These are phyloP conservation scores for Kondoa malvinella DNA, from an alignment of 768 basidiomycete genomes.

Conservation along the genomic window DNA sequence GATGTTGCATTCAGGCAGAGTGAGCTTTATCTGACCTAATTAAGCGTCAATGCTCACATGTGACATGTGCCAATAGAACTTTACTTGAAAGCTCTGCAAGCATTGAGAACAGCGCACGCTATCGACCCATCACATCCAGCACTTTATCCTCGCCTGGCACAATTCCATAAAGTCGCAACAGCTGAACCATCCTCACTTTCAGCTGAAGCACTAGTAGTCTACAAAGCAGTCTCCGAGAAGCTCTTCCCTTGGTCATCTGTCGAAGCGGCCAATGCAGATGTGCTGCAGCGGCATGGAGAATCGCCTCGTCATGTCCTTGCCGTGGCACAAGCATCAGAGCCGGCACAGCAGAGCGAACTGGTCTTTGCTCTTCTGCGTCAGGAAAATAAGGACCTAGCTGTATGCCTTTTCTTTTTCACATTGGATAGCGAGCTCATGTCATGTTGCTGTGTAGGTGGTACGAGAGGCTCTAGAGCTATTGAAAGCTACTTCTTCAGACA, in stretches of 20 bases:
- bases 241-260: conserved; percentile 3
- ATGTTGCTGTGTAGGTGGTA: neutral
- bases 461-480: neutral
- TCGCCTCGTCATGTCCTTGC: conserved; percentile 3
- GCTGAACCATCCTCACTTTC: neutral
- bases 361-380: neutral
- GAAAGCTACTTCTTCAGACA: neutral
- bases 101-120: conserved; percentile 36
- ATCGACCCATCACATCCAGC: neutral
- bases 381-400: neutral
- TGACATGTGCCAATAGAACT: conserved; percentile 45
- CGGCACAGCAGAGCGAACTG: neutral
- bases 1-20: conserved; percentile 70
- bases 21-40: conserved; percentile 33
- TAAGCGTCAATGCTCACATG: neutral
- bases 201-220: neutral
- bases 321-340: neutral
- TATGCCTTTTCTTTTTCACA: neutral
- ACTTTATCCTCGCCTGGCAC: neutral
- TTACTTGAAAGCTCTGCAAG: conserved; percentile 57
- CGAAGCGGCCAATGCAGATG: conserved; percentile 1
- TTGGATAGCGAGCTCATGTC: neutral
- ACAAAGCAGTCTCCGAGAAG: neutral
- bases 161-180: neutral
- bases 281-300: neutral